Percentiles rank a stretch among this genome's conserved stretches.
phyloP scores from a whole-genome alignment of 495 filamentous ascomycete genomes.

The Lasiosphaeris hirsuta region DNA sequence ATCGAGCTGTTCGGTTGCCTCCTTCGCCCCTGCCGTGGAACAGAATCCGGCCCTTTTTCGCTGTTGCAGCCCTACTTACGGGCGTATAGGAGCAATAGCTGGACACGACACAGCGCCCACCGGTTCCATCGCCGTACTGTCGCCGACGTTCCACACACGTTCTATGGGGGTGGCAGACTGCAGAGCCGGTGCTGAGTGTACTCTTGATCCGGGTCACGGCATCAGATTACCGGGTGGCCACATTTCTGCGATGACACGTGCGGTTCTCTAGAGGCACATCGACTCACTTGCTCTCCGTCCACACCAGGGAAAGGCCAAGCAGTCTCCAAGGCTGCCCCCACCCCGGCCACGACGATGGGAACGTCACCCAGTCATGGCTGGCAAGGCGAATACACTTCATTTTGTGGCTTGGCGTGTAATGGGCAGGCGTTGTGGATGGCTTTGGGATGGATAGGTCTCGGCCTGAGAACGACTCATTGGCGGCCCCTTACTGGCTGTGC shows the following conservation, averaged over 20 bases:
- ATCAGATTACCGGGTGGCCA: neutral
- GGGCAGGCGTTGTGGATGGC: neutral
- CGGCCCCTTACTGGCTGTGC: neutral
- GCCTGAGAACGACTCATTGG: neutral
- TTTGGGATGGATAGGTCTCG: neutral
- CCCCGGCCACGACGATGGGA: no score
- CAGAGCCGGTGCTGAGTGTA: no score
- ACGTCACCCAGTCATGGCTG: no score
- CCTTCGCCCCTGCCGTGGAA: neutral
- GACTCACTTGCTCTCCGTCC: neutral
- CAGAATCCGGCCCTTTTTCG: neutral
- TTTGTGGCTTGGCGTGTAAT: no score
- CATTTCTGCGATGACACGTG: constrained; percentile 3
- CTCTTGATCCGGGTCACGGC: neutral
- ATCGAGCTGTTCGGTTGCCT: neutral
- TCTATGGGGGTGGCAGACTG: neutral
- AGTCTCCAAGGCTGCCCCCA: no score
- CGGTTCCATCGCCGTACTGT: neutral
- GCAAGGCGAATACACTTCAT: no score
- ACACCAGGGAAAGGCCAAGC: neutral
- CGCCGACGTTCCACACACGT: neutral
- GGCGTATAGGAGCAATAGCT: constrained; percentile 2
- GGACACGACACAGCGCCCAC: neutral
- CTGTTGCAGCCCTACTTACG: constrained; percentile 3
- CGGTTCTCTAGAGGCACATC: neutral